phyloP scores from a whole-genome alignment of 139 green algal genomes.

The Chlamydomonas sp. region DNA sequence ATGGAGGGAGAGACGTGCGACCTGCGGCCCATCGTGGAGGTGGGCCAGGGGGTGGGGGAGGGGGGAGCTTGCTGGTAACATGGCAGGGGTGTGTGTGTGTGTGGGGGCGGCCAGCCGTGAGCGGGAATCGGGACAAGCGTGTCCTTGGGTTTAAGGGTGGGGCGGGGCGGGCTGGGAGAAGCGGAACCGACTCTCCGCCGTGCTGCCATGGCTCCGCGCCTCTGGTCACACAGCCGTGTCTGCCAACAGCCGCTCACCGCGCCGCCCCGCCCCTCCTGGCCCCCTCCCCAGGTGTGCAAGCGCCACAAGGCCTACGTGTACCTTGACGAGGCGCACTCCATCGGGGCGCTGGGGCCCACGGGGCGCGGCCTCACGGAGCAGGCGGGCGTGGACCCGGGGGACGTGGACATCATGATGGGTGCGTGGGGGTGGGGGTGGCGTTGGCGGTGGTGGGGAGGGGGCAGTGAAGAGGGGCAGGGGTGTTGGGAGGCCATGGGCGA shows the following conservation, averaged over 20 bases:
- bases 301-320: constrained; percentile 90
- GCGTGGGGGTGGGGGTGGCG: not conserved
- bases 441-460: too few species aligned
- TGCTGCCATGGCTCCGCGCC: too few species aligned
- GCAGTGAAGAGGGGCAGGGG: not conserved
- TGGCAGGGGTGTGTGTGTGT: too few species aligned
- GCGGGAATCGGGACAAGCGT: too few species aligned
- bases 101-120: too few species aligned
- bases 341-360: constrained; percentile 90
- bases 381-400: constrained; percentile 84
- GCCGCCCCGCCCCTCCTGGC: not conserved
- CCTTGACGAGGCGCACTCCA: constrained; percentile 99
- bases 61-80: constrained; percentile 73
- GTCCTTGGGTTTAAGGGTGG: too few species aligned
- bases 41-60: constrained; percentile 75
- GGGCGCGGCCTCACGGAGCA: constrained; percentile 91
- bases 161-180: too few species aligned
- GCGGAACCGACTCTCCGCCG: too few species aligned
- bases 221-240: too few species aligned
- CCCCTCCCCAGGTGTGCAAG: constrained; percentile 22
- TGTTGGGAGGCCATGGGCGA: too few species aligned
- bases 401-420: constrained; percentile 99
- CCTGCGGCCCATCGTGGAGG: constrained; percentile 87
- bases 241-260: too few species aligned
- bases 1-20: constrained; percentile 97